Evolutionary conservation across 768 basidiomycete genomes (phyloP), one percentile per base, ranked within the genome.

Genomic region (Tricholoma terreum): DNA sequence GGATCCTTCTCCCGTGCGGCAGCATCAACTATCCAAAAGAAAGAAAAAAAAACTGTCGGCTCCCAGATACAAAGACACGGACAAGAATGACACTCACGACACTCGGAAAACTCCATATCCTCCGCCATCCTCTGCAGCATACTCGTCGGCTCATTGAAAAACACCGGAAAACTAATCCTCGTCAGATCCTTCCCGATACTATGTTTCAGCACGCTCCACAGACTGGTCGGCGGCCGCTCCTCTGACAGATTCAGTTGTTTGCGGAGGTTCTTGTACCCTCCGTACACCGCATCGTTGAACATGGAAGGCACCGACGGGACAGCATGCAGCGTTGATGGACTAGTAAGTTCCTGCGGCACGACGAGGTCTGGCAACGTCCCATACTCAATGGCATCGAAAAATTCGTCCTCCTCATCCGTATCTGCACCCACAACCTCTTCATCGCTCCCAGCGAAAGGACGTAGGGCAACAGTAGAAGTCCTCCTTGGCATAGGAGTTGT

Each of bases 111-210:
- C 71, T 97, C 95, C 92, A 96, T 96, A 72, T 98, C 95, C 73
- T 98, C 95, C 10, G 94, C 89, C 92, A 98, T 98, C 50, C 95
- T 78, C 75, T 98, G 92, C 58, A 98, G 70, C 95, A 98, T 98
- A 66, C 92, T 94, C 50, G 94, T 97, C 27, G 93, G 91, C 71
- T 92, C 90, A 70, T 94, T 95, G 66, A 92, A 94, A 69, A 86
- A 93, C 38, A 97, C 94, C 0, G 94, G 94, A 71, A 96, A 96
- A 62, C 86, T 90, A 58, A 98, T 98, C 80, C 82, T 95, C 38
- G 94, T 98, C 69, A 98, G 75, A 69, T 98, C 95, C 78, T 97
- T 98, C 59, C 96, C 95, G 58, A 98, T 96, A 60, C 87, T 90
- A 59, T 90, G 85, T 75, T 98, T 98, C 76, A 98, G 75, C 62